Conservation (phyloP, 306 rosid species). For the Begonia fuchsioides region DNA sequence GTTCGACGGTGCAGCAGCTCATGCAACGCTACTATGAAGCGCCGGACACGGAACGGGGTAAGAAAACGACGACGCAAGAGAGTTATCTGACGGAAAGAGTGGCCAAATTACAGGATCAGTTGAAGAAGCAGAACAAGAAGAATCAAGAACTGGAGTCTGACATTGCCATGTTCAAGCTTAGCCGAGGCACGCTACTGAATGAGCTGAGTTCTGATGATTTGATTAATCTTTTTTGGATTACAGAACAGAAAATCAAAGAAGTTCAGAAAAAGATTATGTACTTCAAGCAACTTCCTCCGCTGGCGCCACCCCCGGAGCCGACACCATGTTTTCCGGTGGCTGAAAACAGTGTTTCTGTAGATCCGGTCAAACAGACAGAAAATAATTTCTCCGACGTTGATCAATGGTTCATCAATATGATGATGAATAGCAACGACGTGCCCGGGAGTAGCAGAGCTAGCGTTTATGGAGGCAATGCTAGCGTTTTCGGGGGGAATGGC, state of each 20-base stretch:
- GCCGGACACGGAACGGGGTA: constrained; percentile 15
- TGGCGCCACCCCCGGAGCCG: background rate
- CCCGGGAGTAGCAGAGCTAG: constrained; percentile 1
- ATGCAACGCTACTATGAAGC: constrained; percentile 5
- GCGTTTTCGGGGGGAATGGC: too few relatives aligned
- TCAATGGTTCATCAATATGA: constrained; percentile 15
- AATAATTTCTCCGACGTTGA: constrained; percentile 5
- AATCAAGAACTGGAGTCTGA: constrained; percentile 10
- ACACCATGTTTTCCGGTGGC: background rate
- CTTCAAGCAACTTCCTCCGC: constrained; percentile 1
- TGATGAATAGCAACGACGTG: constrained; percentile 2
- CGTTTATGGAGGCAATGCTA: too few relatives aligned
- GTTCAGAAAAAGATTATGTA: background rate
- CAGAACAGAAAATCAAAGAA: constrained; percentile 8
- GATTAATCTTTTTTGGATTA: constrained; percentile 3
- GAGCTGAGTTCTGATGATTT: constrained; percentile 6
- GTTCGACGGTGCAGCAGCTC: constrained; percentile 8
- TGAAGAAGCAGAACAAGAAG: constrained; percentile 10
- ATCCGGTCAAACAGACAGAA: background rate
- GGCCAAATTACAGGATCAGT: constrained; percentile 9
- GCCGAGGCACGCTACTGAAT: constrained; percentile 8
- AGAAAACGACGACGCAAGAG: constrained; percentile 22
- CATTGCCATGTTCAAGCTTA: constrained; percentile 10
- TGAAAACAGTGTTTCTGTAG: too few relatives aligned
- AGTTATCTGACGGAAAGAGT: constrained; percentile 14